Evolutionary conservation across 1,284 basidiomycete genomes (phyloP).

Genomic region (Pseudomicrostroma phylloplanum): DNA sequence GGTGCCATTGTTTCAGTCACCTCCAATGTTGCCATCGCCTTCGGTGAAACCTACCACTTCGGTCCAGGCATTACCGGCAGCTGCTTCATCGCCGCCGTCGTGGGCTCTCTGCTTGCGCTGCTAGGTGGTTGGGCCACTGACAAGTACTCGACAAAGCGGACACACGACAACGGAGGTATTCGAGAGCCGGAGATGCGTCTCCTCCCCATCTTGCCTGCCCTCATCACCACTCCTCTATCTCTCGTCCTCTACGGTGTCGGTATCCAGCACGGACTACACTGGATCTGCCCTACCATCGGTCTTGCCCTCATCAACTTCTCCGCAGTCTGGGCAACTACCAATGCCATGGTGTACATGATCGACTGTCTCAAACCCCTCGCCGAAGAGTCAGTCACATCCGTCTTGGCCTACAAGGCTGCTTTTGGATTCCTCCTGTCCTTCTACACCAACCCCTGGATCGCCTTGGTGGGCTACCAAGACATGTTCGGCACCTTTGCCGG

Average conservation of each 20-base stretch:
- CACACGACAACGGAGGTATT: conserved; percentile 13
- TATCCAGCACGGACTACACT: conserved; percentile 14
- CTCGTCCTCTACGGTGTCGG: conserved; percentile 18
- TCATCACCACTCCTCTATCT: conserved; percentile 13
- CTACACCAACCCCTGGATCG: conserved; percentile 21
- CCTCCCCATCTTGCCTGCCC: conserved; percentile 1
- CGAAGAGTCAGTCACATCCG: conserved; percentile 12
- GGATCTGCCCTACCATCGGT: conserved; percentile 19
- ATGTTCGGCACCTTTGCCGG: conserved; percentile 15
- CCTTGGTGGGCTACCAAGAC: conserved; percentile 11
- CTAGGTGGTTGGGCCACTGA: conserved; percentile 6
- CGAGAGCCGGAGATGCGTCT: conserved; percentile 20
- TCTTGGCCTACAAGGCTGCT: conserved; percentile 15
- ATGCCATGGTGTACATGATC: conserved; percentile 15
- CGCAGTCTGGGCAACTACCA: conserved; percentile 10
- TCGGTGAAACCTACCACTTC: conserved; percentile 14
- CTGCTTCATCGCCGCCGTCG: conserved; percentile 12
- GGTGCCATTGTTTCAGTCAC: conserved; percentile 18
- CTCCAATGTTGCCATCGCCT: conserved; percentile 17
- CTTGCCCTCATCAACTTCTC: conserved; percentile 12
- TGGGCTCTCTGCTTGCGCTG: conserved; percentile 13
- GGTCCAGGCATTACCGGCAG: conserved; percentile 8
- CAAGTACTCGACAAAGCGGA: conserved; percentile 3
- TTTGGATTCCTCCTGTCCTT: conserved; percentile 22
- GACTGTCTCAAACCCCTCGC: conserved; percentile 21